Base-by-base conservation (phyloP, 257 asterid species). In the Lycium ferocissimum region DNA sequence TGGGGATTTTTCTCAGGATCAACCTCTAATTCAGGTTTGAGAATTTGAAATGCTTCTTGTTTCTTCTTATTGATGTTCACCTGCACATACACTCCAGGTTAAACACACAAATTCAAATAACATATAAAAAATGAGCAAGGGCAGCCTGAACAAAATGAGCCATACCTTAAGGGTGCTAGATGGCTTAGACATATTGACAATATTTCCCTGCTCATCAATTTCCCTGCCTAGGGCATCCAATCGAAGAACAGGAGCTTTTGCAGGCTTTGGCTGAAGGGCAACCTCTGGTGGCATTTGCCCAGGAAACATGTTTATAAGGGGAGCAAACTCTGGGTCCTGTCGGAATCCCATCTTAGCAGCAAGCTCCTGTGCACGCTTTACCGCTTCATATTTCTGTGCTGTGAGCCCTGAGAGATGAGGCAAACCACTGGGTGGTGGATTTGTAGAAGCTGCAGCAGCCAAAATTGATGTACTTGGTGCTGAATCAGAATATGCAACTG, bases 341-440 rank as follows among this genome's bases (percentile, higher is more conserved):
- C 97, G 92, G 87, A 94, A 96, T 72, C 98, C 99, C 99, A 95
- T 91, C 88, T 92, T 95, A 65, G 97, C 99, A 87, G 98, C 99
- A 78, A 95, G 91, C 87, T 96, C 98, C 84, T 96, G 99, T n/a
- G 98, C 99, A 81, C 98, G 96, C 85, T 93, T 95, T 15, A 96
- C 97, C 73, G 95, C 95, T 91, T 96, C 99, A 87, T 88, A 92
- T 33, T 91, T 92, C 84, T 96, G 97, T 18, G 94, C 90, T 35
- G 98, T 95, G 84, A 95, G 95, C 79, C 93, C 98, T 51, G 89
- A 75, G 70, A 94, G 90, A 72, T 93, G 95, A 89, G 98, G 97
- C 91, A 94, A 73, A 78, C 93, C 95, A 86, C 89, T 84, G 57
- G 89, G 90, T 17, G 91, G 87, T 62, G 89, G 82, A 40, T 71